Percentiles rank a stretch among this genome's conserved stretches.
phyloP scores from a whole-genome alignment of 495 filamentous ascomycete species.

The Penicillium ochrochloron region DNA sequence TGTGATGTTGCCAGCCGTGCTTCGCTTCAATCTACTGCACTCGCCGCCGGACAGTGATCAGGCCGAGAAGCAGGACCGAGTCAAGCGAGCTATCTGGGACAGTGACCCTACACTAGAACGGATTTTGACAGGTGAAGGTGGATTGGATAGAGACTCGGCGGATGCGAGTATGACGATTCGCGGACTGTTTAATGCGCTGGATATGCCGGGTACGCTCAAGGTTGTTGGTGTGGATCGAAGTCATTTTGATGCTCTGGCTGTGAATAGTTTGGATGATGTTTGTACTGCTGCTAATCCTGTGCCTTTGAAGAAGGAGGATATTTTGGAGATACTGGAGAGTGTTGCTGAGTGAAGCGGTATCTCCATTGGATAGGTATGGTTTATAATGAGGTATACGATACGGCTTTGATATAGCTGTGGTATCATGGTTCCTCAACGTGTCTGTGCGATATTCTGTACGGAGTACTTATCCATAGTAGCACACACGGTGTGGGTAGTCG shows the following conservation, averaged over 20 bases:
- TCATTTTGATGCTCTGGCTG: slow-evolving; percentile 8
- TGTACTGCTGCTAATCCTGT: slow-evolving; percentile 14
- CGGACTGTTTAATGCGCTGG: slow-evolving; percentile 3
- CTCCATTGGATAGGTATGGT: not conserved
- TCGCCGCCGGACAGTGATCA: not conserved
- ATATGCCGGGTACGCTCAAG: slow-evolving; percentile 8
- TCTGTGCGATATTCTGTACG: too few relatives aligned
- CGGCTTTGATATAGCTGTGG: not conserved
- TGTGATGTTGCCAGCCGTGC: slow-evolving; percentile 7
- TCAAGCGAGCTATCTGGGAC: slow-evolving; percentile 1
- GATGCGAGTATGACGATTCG: slow-evolving; percentile 1
- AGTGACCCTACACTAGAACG: not conserved
- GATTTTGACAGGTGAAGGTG: not conserved
- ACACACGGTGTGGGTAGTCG: too few relatives aligned
- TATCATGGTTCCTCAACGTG: not conserved
- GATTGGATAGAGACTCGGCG: slow-evolving; percentile 1
- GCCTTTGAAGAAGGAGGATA: slow-evolving; percentile 8
- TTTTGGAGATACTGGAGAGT: slow-evolving; percentile 8
- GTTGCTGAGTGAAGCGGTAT: not conserved
- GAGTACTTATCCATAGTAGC: too few relatives aligned
- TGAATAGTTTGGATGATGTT: slow-evolving; percentile 8
- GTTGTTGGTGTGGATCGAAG: slow-evolving; percentile 8
- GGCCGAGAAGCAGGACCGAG: slow-evolving; percentile 2
- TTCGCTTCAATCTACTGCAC: slow-evolving; percentile 2
- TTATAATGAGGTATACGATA: not conserved